Evolutionary conservation across 108 stramenopile species (phyloP).

Genomic region (Heterococcus sp.): DNA sequence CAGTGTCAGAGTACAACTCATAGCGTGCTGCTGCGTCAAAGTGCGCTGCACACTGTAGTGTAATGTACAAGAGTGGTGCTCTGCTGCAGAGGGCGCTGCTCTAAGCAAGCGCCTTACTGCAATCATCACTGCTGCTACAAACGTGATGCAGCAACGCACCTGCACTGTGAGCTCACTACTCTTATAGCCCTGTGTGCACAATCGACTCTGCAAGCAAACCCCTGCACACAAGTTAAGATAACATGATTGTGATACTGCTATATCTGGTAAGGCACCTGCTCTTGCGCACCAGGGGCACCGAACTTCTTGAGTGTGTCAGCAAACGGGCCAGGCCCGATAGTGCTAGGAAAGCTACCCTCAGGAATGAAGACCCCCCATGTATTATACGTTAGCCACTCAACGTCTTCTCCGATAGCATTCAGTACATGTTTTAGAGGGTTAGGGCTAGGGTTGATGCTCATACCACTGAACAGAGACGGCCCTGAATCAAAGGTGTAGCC

Average conservation of each 20-base stretch:
- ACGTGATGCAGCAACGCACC: constrained; percentile 37
- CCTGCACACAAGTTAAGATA: neutral
- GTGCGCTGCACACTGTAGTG: constrained; percentile 28
- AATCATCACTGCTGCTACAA: neutral
- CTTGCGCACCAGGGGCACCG: constrained; percentile 42
- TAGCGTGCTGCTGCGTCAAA: constrained; percentile 39
- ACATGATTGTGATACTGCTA: neutral
- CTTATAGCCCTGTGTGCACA: neutral
- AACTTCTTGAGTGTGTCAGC: constrained; percentile 19
- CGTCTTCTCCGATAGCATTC: constrained; percentile 72
- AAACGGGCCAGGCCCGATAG: constrained; percentile 46
- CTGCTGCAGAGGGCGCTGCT: constrained; percentile 14
- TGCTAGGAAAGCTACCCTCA: constrained; percentile 35
- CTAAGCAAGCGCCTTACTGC: constrained; percentile 36
- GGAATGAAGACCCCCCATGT: constrained; percentile 45
- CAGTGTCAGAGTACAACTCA: neutral
- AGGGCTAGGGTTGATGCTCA: constrained; percentile 59
- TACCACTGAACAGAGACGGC: constrained; percentile 78
- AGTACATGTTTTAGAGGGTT: constrained; percentile 89
- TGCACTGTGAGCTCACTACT: constrained; percentile 6
- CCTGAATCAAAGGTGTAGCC: constrained; percentile 87
- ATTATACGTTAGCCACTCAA: constrained; percentile 48
- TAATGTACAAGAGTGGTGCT: constrained; percentile 41
- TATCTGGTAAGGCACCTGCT: neutral
- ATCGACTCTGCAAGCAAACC: neutral